Base-by-base conservation (phyloP, 176 grass and related monocot genomes). In the Ampelocalamus luodianensis region DNA sequence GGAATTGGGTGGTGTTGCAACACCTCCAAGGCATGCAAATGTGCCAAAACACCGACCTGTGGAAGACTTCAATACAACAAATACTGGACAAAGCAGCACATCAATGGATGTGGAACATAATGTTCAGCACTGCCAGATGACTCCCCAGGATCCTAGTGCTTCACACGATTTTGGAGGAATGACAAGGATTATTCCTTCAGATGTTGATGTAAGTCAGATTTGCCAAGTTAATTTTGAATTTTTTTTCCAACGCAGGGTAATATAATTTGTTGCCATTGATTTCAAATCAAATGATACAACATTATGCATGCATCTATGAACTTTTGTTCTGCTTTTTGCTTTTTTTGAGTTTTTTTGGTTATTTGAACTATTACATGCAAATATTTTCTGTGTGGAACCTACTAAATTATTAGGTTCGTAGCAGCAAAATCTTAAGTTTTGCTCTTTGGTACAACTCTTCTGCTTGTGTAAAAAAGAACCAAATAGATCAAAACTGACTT, bases 101-200 rank as follows among this genome's bases (percentile, higher is more conserved):
- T 78, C 81, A 68, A 61, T 85, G 48, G 71, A 94, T 80, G 65
- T 83, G 73, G 65, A 65, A 11, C 69, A 46, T 69, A 83, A 74
- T 91, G 23, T 75, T 83, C 68, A 85, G 73, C 74, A 76, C 42
- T 81, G 68, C 78, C 71, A 86, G 83, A 51, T 58, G 46, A 81
- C 45, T 89, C 71, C 82, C 42, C 89, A 84, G 69, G 80, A 91
- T 67, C 50, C 83, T 72, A 87, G 75, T 82, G 72, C 70, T 85
- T 94, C 84, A 14, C 86, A 96, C 17, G 91, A 96, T 89, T 90
- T 83, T 88, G 88, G 74, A 86, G 93, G 93, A 65, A 96, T 99
- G 80, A 99, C 92, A 81, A 92, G 94, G 86, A 94, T 99, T 71
- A 91, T 90, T 77, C 86, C 93, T 90, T 92, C 91, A 81, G 96